phyloP scores from a whole-genome alignment of 2,329 filamentous ascomycete species.

The Scedosporium dehoogii region DNA sequence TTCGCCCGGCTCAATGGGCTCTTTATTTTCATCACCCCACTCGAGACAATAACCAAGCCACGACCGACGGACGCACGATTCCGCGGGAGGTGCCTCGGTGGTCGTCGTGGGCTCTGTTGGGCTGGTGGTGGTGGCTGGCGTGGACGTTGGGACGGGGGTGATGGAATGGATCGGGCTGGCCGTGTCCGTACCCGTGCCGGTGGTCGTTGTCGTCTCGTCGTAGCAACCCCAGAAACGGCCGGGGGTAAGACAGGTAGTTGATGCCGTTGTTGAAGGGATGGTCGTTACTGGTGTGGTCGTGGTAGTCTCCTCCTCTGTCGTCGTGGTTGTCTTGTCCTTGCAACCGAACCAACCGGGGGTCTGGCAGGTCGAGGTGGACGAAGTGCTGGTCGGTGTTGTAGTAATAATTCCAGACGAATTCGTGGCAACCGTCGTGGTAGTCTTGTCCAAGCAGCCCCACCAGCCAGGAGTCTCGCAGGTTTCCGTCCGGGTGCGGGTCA shows the following conservation, averaged over 20 bases:
- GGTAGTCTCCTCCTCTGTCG: conserved; percentile 20
- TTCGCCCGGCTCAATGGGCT: conserved; percentile 19
- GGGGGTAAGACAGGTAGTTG: conserved; percentile 26
- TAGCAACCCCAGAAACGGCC: conserved; percentile 40
- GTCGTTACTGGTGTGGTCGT: conserved; percentile 17
- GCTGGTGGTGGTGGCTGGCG: conserved; percentile 14
- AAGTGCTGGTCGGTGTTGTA: conserved; percentile 34
- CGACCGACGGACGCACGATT: conserved; percentile 24
- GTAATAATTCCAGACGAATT: conserved; percentile 29
- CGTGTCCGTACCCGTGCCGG: conserved; percentile 3
- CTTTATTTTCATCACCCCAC: conserved; percentile 18
- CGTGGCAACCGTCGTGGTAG: conserved; percentile 35
- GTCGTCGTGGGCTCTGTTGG: conserved; percentile 14
- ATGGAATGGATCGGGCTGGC: conserved; percentile 18
- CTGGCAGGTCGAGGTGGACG: conserved; percentile 44
- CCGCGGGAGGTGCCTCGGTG: conserved; percentile 16
- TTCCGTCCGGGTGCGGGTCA: conserved; percentile 66
- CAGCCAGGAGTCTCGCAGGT: conserved; percentile 89
- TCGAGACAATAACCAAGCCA: conserved; percentile 34
- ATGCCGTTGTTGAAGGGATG: conserved; percentile 16
- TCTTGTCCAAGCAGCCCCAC: conserved; percentile 72
- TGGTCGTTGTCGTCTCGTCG: conserved; percentile 23
- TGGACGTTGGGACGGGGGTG: conserved; percentile 19
- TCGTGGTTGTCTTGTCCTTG: conserved; percentile 36
- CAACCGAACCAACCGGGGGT: conserved; percentile 60